Base-by-base conservation (phyloP, 108 stramenopile genomes). In the Fragilariopsis cylindrus region DNA sequence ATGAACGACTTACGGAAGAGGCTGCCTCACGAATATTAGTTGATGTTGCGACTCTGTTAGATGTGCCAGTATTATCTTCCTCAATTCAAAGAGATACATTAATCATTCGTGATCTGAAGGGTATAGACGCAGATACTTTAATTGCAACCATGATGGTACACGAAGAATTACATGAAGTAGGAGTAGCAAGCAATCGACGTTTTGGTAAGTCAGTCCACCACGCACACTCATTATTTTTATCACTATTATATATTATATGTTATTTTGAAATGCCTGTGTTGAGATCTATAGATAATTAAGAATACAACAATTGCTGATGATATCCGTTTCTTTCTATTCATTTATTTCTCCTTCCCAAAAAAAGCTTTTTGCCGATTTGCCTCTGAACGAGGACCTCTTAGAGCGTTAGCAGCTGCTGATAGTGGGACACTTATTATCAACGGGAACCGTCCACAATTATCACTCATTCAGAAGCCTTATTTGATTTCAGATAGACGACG, bases 41-140 rank as follows among this genome's bases (percentile, higher is more conserved):
- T 12, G 30, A 64, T 21, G 73, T 84, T 18, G 77, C 77, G 2
- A 68, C 80, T 21, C 21, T 84, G 5, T 69, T 84, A 53, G 58
- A 69, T 12, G 18, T 81, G 8, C 58, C 74, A 4, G 19, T 84
- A 40, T 47, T 45, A 19, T n/a, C 41, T 13, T 57, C 50, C 13
- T n/a, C 7, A n/a, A 15, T 64, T 41, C 54, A 16, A 1, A 65
- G 39, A 19, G 78, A 84, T 55, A 77, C 74, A 16, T 43, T 84
- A 5, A 40, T 84, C 7, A 44, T 84, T 13, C 49, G 50, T 19
- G 60, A 72, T 45, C 42, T 74, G 45, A 42, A 65, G 42, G 40
- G 52, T 40, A 57, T 62, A 12, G 55, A 71, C 3, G 45, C 18
- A 7, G 66, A 76, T 18, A 62, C 71, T 65, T 16, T 79, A 4